Conservation (phyloP, 441 rosid species). For the Arabidopsis hybrid region DNA sequence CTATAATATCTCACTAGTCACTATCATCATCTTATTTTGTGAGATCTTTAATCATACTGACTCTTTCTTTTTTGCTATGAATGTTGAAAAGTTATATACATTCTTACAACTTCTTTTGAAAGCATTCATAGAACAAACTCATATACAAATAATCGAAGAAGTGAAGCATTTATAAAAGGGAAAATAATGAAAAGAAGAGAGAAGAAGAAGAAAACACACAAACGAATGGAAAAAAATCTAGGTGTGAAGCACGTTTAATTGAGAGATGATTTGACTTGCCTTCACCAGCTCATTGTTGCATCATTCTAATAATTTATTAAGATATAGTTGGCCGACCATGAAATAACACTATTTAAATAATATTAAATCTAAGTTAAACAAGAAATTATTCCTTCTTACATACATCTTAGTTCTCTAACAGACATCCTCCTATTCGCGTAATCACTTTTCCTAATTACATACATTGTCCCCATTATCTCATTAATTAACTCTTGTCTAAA, state of each 20-base stretch:
- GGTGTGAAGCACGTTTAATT: slow-evolving; percentile 46
- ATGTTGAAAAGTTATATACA: slow-evolving; percentile 4
- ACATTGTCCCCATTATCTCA: slow-evolving; percentile 36
- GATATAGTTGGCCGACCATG: slow-evolving; percentile 42
- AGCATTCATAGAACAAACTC: slow-evolving; percentile 11
- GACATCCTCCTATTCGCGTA: slow-evolving; percentile 26
- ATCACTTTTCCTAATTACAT: slow-evolving; percentile 39
- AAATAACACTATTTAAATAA: not conserved
- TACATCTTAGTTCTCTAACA: slow-evolving; percentile 23
- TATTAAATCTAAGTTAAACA: slow-evolving; percentile 25
- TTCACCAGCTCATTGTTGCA: slow-evolving; percentile 44
- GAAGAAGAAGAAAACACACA: slow-evolving; percentile 3
- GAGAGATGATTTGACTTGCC: slow-evolving; percentile 29
- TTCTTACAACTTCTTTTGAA: not conserved
- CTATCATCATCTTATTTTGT: slow-evolving; percentile 12
- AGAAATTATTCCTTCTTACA: slow-evolving; percentile 31
- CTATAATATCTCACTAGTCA: not conserved
- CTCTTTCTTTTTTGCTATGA: not conserved
- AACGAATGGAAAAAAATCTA: slow-evolving; percentile 11
- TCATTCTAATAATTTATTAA: slow-evolving; percentile 20
- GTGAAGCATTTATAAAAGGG: slow-evolving; percentile 6
- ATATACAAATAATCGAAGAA: not conserved
- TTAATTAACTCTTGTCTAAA: slow-evolving; percentile 11
- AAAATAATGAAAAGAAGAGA: not conserved
- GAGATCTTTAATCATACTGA: slow-evolving; percentile 19